phyloP scores from a whole-genome alignment of 495 filamentous ascomycete species.

The Chaetomidium leptoderma region DNA sequence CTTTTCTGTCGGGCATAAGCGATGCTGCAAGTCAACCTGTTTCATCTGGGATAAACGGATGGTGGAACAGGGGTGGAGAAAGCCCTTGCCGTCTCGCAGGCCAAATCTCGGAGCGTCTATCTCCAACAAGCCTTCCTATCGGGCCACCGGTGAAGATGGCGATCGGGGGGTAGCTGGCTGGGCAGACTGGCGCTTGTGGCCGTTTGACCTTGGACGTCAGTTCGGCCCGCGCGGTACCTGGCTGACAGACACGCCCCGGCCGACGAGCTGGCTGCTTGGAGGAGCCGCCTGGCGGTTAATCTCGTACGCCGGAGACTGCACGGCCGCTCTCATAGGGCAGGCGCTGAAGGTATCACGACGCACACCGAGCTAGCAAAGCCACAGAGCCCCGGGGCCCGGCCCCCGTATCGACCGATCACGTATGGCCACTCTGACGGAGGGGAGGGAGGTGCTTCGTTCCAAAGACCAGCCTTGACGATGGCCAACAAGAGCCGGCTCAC shows the following conservation, averaged over 20 bases:
- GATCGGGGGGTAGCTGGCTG: background rate
- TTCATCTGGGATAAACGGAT: constrained; percentile 33
- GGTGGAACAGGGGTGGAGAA: constrained; percentile 26
- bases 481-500: too few relatives aligned
- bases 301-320: background rate
- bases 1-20: constrained; percentile 30
- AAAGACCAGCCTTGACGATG: too few relatives aligned
- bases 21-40: constrained; percentile 30
- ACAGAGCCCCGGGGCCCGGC: too few relatives aligned
- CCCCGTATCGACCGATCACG: too few relatives aligned
- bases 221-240: constrained; percentile 9
- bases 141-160: constrained; percentile 4
- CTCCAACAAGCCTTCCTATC: constrained; percentile 9
- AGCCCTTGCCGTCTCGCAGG: constrained; percentile 26
- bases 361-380: too few relatives aligned
- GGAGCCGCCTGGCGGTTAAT: background rate
- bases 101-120: constrained; percentile 13
- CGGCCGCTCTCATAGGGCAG: too few relatives aligned
- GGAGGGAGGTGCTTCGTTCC: too few relatives aligned
- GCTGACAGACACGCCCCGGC: background rate
- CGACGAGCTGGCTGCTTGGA: background rate
- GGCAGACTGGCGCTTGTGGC: constrained; percentile 6
- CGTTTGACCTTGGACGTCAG: background rate
- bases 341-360: too few relatives aligned
- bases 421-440: too few relatives aligned